Evolutionary conservation across 495 filamentous ascomycete genomes (phyloP).

Genomic region (Neurospora sp.): DNA sequence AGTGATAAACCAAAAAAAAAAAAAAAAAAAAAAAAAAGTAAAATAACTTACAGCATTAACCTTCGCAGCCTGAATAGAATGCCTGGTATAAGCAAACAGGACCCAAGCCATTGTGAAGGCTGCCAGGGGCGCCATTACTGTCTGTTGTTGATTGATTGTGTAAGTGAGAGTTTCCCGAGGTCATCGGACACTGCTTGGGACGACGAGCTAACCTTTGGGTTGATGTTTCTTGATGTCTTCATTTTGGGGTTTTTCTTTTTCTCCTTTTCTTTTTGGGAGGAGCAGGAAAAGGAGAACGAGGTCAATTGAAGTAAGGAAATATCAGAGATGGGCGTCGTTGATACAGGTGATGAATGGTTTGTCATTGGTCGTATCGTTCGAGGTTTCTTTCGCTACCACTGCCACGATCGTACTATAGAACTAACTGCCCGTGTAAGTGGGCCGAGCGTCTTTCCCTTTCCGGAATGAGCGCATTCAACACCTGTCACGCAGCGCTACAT

Average conservation of each 20-base stretch:
- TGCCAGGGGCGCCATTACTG: constrained; percentile 33
- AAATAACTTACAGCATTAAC: no score
- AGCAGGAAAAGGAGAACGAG: neutral
- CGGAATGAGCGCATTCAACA: no score
- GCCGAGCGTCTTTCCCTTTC: neutral
- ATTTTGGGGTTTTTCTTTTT: neutral
- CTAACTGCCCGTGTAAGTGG: neutral
- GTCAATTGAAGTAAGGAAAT: neutral
- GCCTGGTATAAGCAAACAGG: constrained; percentile 34
- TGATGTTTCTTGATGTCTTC: neutral
- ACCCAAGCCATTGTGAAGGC: constrained; percentile 41
- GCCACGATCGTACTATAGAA: neutral
- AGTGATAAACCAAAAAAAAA: neutral
- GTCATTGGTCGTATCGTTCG: neutral
- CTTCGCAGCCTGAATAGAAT: no score
- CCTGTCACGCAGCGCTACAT: no score
- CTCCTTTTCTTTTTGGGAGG: no score
- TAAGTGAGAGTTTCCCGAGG: neutral
- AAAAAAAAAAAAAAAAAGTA: no score
- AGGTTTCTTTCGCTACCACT: neutral
- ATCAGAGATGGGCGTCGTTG: neutral
- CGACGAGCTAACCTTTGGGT: neutral
- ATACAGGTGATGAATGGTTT: neutral
- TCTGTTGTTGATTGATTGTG: constrained; percentile 21
- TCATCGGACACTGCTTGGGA: neutral